Base-by-base conservation (phyloP, 495 filamentous ascomycete species). In the Penicillium cataractarum region DNA sequence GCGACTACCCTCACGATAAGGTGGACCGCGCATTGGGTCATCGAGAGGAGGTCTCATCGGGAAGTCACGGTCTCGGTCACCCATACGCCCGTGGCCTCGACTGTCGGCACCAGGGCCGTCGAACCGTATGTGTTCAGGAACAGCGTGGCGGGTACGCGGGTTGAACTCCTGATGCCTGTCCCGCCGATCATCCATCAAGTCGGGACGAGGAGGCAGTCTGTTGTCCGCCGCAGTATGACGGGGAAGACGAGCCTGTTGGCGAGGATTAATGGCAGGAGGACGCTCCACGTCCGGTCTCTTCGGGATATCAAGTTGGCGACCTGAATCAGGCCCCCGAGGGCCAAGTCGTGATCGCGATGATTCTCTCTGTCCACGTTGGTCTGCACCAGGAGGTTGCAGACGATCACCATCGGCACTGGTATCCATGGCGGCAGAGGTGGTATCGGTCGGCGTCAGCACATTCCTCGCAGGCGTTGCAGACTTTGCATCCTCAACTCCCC, bases 11-110 rank as follows among this genome's bases (percentile, higher is more conserved):
- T 80, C 79, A 26, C 77, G 76, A 56, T 76, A 69, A 17, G 72
- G 54, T n/a, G 71, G 69, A 2, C 73, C 73, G 42, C 74, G 79
- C 71, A 79, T 80, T 12, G 76, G 71, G n/a, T 82, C 79, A 17
- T 82, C 78, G 33, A 67, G 49, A 24, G 67, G 65, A 33, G 75
- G 72, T 60, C 76, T 67, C 22, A 66, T 55, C 19, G 68, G 61
- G 51, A 74, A 77, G 1, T 78, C 78, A 35, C 78, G 71, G 26
- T 78, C 78, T 51, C 71, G 68, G 35, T 67, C 73, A 32, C 53
- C 60, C 8, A 73, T 65, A 44, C 72, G 73, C 15, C 72, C 75
- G 55, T 73, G 76, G 33, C 64, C 66, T 59, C 74, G 64, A 35
- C 62, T 48, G 49, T 78, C 74, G 31, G 55, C 52, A 19, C 63